These are phyloP conservation scores for Fusarium sp. DNA, from an alignment of 2,329 filamentous ascomycete genomes.

Conservation along the genomic window DNA sequence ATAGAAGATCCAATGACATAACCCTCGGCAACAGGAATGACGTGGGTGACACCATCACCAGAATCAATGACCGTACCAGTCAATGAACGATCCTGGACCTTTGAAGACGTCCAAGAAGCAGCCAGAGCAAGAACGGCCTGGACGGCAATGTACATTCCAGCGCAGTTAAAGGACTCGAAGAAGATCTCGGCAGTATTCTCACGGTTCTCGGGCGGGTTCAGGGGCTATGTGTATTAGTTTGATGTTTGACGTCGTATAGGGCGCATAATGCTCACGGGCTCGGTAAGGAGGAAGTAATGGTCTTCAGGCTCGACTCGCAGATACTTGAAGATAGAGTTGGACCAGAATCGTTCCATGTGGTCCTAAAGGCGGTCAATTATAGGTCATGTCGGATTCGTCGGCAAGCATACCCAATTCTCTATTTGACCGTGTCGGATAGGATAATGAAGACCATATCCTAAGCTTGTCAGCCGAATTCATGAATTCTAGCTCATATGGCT, in stretches of 20 bases:
- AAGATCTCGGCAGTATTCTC: conserved; percentile 99
- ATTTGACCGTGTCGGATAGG: conserved; percentile 98
- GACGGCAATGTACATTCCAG: conserved; percentile 97
- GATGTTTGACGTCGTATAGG: neutral
- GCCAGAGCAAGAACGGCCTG: conserved; percentile 96
- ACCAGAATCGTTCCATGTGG: conserved; percentile 99
- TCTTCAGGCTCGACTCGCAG: conserved; percentile 97
- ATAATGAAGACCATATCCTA: conserved; percentile 95
- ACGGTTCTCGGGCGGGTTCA: conserved; percentile 98
- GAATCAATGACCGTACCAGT: conserved; percentile 99
- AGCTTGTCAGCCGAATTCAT: conserved; percentile 34
- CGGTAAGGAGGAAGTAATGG: conserved; percentile 97
- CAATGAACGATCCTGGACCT: conserved; percentile 93
- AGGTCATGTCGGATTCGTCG: neutral
- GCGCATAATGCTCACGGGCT: conserved; percentile 74
- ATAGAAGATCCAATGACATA: conserved; percentile 99
- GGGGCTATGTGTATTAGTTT: conserved; percentile 67
- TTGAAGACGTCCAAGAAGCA: conserved; percentile 98
- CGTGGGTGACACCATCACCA: conserved; percentile 98
- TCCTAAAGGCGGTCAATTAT: conserved; percentile 67
- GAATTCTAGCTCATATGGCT: conserved; percentile 5
- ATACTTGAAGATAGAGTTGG: conserved; percentile 99
- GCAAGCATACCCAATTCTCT: conserved; percentile 87
- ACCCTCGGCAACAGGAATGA: conserved; percentile 97
- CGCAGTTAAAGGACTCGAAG: conserved; percentile 99